Base-by-base conservation (phyloP, 164 flowering plant species). In the Tetrastigma voinierianum region DNA sequence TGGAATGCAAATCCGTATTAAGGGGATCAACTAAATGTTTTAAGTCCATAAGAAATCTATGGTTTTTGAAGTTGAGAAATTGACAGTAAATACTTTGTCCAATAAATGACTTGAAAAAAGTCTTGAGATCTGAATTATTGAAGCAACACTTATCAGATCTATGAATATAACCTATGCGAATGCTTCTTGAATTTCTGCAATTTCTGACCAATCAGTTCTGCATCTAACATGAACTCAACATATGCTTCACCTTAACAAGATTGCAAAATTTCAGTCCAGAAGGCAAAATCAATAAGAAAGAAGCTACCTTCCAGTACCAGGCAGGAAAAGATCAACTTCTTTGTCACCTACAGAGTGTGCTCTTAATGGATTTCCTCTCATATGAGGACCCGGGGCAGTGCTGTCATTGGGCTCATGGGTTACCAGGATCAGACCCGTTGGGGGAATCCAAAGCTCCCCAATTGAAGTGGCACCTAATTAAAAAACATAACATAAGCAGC, bases 261-360 rank as follows among this genome's bases (percentile, higher is more conserved):
- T 57, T 15, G 15, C 40, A 57, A 25, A 21, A 9, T 21, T 19
- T 10, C 13, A 55, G 40, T 55, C 58, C 21, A 21, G 6, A 61
- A 21, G 40, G 40, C 40, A 10, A 15, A 15, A 10, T 78, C n/a
- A n/a, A n/a, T n/a, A n/a, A n/a, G n/a, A n/a, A n/a, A n/a, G n/a
- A n/a, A n/a, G n/a, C n/a, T n/a, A n/a, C n/a, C n/a, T 91, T 80
- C 84, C 96, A 51, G 88, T 83, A 21, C 87, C 97, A 51, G 98
- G 97, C 32, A 95, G 81, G 45, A 91, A 74, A 60, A 95, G 86
- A 78, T 95, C 98, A 66, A 85, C 97, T 81, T 91, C 97, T 71
- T 78, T 78, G 60, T 86, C 84, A 46, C 92, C 96, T 7, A 78
- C 76, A 46, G 92, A 83, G 58, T 71, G 79, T 64, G 96, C 93